Conservation (phyloP, 495 filamentous ascomycete genomes). For the Pyronema omphalodes region DNA sequence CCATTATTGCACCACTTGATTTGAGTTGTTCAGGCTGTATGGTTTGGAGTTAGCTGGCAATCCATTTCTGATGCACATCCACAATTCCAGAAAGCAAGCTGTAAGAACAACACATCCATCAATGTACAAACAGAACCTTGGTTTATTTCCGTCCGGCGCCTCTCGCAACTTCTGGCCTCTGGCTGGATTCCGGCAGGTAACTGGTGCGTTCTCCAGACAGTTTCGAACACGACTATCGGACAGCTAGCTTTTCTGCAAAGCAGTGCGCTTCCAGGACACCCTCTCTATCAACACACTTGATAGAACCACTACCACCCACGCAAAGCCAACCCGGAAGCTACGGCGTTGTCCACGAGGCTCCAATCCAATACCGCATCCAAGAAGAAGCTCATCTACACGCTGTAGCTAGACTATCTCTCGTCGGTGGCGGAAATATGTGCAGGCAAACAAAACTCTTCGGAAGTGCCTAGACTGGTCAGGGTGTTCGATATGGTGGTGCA, state of each 20-base stretch:
- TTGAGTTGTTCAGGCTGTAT: slow-evolving; percentile 69
- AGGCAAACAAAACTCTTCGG: too few species aligned
- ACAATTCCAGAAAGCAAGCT: too few species aligned
- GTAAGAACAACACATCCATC: too few species aligned
- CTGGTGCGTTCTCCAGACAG: slow-evolving; percentile 2
- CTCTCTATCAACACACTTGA: neutral
- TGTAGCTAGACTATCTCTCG: neutral
- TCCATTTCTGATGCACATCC: neutral
- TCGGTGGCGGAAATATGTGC: too few species aligned
- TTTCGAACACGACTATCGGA: slow-evolving; percentile 3
- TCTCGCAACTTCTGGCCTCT: neutral
- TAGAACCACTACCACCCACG: neutral
- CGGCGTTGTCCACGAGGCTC: neutral
- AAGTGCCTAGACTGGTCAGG: too few species aligned
- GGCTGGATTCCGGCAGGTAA: neutral
- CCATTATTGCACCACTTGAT: slow-evolving; percentile 80
- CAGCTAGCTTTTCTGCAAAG: slow-evolving; percentile 1
- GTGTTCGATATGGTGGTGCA: too few species aligned
- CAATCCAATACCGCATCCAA: neutral
- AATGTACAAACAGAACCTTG: too few species aligned
- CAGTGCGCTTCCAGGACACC: neutral
- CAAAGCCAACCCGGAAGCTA: neutral
- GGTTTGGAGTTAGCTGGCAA: slow-evolving; percentile 1
- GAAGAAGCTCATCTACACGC: neutral
- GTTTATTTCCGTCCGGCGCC: too few species aligned